A percentile compares a stretch with the other conserved stretches of the same genome.
These are phyloP conservation scores for Penicillium taxi DNA, from an alignment of 495 filamentous ascomycete genomes.

Conservation along the genomic window DNA sequence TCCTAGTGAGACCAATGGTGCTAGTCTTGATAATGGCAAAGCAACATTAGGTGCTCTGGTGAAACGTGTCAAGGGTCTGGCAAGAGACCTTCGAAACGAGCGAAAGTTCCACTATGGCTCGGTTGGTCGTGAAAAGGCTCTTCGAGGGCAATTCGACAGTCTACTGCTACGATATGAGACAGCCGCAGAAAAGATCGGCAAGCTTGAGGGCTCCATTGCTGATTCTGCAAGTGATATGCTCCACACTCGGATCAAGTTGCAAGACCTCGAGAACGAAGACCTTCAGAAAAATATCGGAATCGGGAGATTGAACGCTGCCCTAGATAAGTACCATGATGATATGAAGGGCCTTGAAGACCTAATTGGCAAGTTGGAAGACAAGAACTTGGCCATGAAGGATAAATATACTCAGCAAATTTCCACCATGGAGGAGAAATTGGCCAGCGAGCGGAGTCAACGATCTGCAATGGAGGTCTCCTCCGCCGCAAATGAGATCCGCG, in stretches of 20 bases:
- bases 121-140: slow-evolving; percentile 25
- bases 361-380: slow-evolving; percentile 50
- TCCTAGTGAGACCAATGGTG: slow-evolving; percentile 52
- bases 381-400: slow-evolving; percentile 33
- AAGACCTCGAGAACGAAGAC: slow-evolving; percentile 44
- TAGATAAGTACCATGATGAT: slow-evolving; percentile 57
- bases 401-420: slow-evolving; percentile 30
- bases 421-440: slow-evolving; percentile 32
- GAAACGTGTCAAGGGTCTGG: slow-evolving; percentile 30
- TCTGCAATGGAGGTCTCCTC: slow-evolving; percentile 29
- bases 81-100: slow-evolving; percentile 29
- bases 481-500: slow-evolving; percentile 25
- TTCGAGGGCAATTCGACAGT: slow-evolving; percentile 39
- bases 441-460: slow-evolving; percentile 29
- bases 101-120: slow-evolving; percentile 23
- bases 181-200: slow-evolving; percentile 37
- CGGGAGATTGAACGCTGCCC: slow-evolving; percentile 52
- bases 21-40: slow-evolving; percentile 30
- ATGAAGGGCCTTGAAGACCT: slow-evolving; percentile 53
- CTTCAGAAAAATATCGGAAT: slow-evolving; percentile 51
- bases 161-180: slow-evolving; percentile 30
- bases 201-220: slow-evolving; percentile 48
- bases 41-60: slow-evolving; percentile 33
- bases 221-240: slow-evolving; percentile 47
- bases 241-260: slow-evolving; percentile 35